Base-by-base conservation (phyloP, 352 stramenopile species). In the Globisporangium yorkense region DNA sequence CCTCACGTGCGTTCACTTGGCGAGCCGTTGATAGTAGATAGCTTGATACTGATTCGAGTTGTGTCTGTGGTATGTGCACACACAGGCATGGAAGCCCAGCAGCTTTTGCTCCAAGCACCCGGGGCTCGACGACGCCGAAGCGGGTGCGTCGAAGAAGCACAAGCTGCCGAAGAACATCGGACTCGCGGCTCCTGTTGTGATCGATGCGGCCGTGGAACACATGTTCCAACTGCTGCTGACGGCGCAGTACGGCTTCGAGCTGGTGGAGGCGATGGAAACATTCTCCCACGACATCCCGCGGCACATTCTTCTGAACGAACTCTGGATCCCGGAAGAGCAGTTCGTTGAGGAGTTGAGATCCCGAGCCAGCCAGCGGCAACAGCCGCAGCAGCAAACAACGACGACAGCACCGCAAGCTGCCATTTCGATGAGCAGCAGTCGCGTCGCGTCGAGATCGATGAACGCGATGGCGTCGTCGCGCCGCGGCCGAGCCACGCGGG, bases 71-170 rank as follows among this genome's bases (percentile, higher is more conserved):
- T 18, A 24, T 47, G 27, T 43, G 53, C 13, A 8, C 12, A 31
- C n/a, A 7, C 63, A 93, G 83, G 79, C 84, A 1, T 93, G 84
- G 84, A 93, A 92, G 27, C 67, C 65, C 16, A 78, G 62, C 29
- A 86, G 86, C 1, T 95, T 95, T 65, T 95, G 86, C 54, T 76
- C 75, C 7, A 87, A 78, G 40, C 86, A 95, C 51, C 72, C 84
- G 44, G 86, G 86, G n/a, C 52, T 70, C 5, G 72, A 85, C 43
- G 56, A 62, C 15, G 57, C 74, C 2, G 65, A 83, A 7, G 55
- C 31, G 10, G 51, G 20, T 24, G 61, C 56, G 53, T 45, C 58
- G 0, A 84, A 79, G 49, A 88, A 84, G 33, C 59, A 77, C 39
- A 86, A 74, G n/a, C 52, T 94, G 33, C 85, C 85, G 0, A 92